A percentile compares a stretch with the other conserved stretches of the same genome.
These are phyloP conservation scores for Luvunga scandens DNA, from an alignment of 345 rosid genomes.

Conservation along the genomic window DNA sequence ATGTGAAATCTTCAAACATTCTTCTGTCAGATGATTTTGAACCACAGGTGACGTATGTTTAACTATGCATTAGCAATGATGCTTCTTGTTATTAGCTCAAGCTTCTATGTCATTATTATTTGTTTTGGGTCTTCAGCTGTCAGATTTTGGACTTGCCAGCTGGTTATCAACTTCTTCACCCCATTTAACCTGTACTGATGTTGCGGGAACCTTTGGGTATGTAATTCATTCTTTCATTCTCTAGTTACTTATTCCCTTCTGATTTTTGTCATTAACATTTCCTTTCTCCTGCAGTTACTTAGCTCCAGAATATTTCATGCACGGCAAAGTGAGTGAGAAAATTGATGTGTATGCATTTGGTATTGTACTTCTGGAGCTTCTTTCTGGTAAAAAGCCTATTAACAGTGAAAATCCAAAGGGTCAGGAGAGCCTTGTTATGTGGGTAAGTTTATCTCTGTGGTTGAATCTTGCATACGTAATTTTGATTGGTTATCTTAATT, in stretches of 20 bases:
- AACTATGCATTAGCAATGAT: neutral
- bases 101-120: constrained; percentile 20
- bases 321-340: constrained; percentile 89
- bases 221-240: constrained; percentile 11
- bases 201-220: constrained; percentile 96
- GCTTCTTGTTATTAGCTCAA: neutral
- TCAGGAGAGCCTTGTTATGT: constrained; percentile 86
- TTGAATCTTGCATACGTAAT: neutral
- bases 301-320: constrained; percentile 98
- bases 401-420: constrained; percentile 55
- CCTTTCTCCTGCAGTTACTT: constrained; percentile 58
- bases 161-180: constrained; percentile 48
- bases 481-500: neutral
- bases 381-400: constrained; percentile 87
- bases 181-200: constrained; percentile 51
- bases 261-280: constrained; percentile 7
- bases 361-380: constrained; percentile 89
- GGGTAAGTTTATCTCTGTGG: constrained; percentile 59
- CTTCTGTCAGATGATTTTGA: constrained; percentile 91
- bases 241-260: constrained; percentile 5
- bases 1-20: constrained; percentile 94
- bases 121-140: constrained; percentile 54
- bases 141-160: constrained; percentile 96
- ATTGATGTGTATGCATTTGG: constrained; percentile 96
- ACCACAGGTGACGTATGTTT: constrained; percentile 60